Conservation (phyloP, 2,329 filamentous ascomycete genomes). For the Xylaria sp. region DNA sequence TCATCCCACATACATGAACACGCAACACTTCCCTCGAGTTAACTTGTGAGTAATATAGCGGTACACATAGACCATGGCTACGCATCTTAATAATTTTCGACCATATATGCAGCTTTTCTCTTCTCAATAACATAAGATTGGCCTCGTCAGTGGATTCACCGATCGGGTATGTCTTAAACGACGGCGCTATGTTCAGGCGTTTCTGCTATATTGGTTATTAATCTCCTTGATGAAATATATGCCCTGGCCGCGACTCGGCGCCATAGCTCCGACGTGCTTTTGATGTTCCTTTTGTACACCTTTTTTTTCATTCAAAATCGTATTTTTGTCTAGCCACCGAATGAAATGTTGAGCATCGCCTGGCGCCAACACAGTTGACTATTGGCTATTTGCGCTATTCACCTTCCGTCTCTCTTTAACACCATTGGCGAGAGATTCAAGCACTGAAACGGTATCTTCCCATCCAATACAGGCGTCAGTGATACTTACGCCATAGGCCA, state of each 20-base stretch:
- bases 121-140: too few species aligned
- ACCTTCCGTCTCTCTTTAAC: conserved; percentile 73
- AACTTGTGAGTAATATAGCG: too few species aligned
- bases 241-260: not conserved
- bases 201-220: not conserved
- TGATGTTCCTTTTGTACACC: not conserved
- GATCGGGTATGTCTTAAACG: too few species aligned
- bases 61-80: too few species aligned
- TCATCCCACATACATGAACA: too few species aligned
- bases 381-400: conserved; percentile 36
- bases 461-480: conserved; percentile 97
- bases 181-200: not conserved
- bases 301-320: too few species aligned
- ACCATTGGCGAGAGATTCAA: conserved; percentile 78
- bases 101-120: too few species aligned
- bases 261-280: conserved; percentile 3
- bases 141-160: too few species aligned
- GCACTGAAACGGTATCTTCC: conserved; percentile 83
- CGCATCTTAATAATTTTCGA: too few species aligned
- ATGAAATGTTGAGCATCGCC: not conserved
- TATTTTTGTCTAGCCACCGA: not conserved
- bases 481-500: conserved; percentile 95
- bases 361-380: not conserved
- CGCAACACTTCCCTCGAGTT: too few species aligned
- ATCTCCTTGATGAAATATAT: not conserved